Base-by-base conservation (phyloP, 2,329 filamentous ascomycete genomes). In the Lachnellula arida region DNA sequence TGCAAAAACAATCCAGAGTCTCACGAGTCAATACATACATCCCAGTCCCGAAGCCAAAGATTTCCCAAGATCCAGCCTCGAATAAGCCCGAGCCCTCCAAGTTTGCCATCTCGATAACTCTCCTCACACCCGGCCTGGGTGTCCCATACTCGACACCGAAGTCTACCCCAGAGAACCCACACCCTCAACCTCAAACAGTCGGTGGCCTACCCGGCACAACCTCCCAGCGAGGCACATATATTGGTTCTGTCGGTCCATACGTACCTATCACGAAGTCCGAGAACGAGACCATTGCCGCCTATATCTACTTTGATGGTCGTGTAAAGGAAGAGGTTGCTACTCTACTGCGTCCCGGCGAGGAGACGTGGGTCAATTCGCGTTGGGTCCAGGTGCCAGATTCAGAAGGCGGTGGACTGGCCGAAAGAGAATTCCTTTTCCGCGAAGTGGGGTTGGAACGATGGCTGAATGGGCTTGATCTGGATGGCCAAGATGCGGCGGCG, bases 361-460 rank as follows among this genome's bases (percentile, higher is more conserved):
- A 99, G 75, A 99, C 94, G 2, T 99, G 94, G 94, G 95, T 99
- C 23, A 99, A 97, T 69, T 97, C 91, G 54, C 82, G 94, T 66
- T 99, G 94, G 94, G 94, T 99, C 49, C 93, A 95, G 69, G 85
- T 99, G 6, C 91, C 93, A 2, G 87, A 92, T 28, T 84, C 87
- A 23, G 93, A 97, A 73, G 93, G 93, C 34, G 94, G 94, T 49
- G 94, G 94, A 43, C 82, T 99, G 46, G 94, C 94, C 32, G 94
- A 99, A 76, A 85, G 94, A 62, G 94, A 99, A 71, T 99, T 99
- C 65, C 76, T 99, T 62, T 99, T 99, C 75, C 89, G 93, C 55
- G 94, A 99, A 72, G 94, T 99, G 48, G 94, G 94, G 2, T 77
- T 99, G 52, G 94, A 99, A 75, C 81, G 92, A 65, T 99, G 94